phyloP scores from a whole-genome alignment of 768 basidiomycete genomes.

The Pluteus cervinus region DNA sequence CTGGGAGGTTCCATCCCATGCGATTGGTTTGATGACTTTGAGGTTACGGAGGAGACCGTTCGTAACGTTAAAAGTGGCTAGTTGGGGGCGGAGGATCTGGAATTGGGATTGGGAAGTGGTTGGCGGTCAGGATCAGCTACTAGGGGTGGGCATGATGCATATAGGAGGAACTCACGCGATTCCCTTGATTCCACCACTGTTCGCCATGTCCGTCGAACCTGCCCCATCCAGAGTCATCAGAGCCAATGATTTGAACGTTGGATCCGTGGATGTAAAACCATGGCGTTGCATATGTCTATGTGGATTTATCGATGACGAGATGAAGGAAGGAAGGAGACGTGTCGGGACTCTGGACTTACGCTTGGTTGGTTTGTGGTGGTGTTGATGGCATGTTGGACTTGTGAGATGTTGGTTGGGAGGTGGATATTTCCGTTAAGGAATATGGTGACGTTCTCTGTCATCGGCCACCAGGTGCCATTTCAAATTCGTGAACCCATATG shows the following conservation, averaged over 20 bases:
- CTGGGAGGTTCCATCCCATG: constrained; percentile 41
- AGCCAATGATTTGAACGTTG: constrained; percentile 34
- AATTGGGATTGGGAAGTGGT: background rate
- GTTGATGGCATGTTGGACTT: constrained; percentile 34
- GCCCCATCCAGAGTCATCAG: constrained; percentile 31
- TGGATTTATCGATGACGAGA: background rate
- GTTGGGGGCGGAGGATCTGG: constrained; percentile 36
- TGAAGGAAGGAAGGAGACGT: background rate
- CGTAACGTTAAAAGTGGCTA: constrained; percentile 42
- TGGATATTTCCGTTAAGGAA: constrained; percentile 36
- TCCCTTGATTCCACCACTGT: constrained; percentile 44
- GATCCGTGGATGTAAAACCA: constrained; percentile 41
- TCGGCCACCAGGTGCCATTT: background rate
- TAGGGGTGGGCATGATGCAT: too few relatives aligned
- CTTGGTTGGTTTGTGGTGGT: constrained; percentile 29
- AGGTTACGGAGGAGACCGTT: constrained; percentile 28
- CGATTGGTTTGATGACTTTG: constrained; percentile 43
- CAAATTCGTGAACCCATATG: background rate
- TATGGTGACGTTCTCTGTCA: constrained; percentile 33
- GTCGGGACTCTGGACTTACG: constrained; percentile 15
- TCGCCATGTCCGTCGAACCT: constrained; percentile 42
- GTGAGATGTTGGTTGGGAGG: constrained; percentile 35
- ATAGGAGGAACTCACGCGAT: constrained; percentile 22
- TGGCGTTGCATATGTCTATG: constrained; percentile 34
- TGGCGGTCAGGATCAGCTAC: too few relatives aligned